Conservation (phyloP, 2,329 filamentous ascomycete genomes). For the Diaporthe australafricana region DNA sequence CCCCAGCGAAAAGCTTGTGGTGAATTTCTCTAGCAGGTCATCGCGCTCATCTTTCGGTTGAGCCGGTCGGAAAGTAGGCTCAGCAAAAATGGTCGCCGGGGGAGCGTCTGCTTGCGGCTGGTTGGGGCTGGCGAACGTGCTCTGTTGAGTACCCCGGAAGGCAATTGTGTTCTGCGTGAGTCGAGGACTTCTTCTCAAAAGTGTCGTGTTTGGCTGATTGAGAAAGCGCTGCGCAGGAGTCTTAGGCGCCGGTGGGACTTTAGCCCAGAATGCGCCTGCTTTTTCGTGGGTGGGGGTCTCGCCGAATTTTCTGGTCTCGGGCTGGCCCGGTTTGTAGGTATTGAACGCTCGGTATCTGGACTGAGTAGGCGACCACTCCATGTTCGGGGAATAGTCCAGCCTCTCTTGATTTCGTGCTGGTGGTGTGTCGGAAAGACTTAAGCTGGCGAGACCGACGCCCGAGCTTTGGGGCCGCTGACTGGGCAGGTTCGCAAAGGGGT, state of each 20-base stretch:
- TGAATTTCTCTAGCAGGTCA: conserved; percentile 57
- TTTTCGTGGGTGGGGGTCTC: conserved; percentile 58
- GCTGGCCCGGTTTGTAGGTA: conserved; percentile 52
- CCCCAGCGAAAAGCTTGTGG: conserved; percentile 55
- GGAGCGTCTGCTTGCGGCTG: conserved; percentile 27
- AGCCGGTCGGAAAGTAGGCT: conserved; percentile 71
- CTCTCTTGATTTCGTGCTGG: conserved; percentile 23
- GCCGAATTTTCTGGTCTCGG: conserved; percentile 57
- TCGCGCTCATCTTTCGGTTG: conserved; percentile 53
- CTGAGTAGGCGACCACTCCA: conserved; percentile 79
- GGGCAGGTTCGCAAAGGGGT: conserved; percentile 29
- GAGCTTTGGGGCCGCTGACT: conserved; percentile 24
- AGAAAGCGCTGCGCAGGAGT: conserved; percentile 72
- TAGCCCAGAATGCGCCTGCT: conserved; percentile 74
- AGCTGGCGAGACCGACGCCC: conserved; percentile 38
- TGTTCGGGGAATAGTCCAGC: conserved; percentile 64
- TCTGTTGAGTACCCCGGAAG: conserved; percentile 56
- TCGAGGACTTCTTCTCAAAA: conserved; percentile 59
- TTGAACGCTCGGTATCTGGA: conserved; percentile 68
- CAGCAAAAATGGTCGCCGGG: conserved; percentile 57
- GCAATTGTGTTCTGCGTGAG: conserved; percentile 56
- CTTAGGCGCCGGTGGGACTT: conserved; percentile 75
- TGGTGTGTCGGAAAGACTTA: conserved; percentile 40
- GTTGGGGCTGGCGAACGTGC: conserved; percentile 30
- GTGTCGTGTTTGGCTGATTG: conserved; percentile 70